A percentile compares a stretch with the other conserved stretches of the same genome.
Conservation (phyloP, 345 rosid genomes). For the Dipteronia sinensis region DNA sequence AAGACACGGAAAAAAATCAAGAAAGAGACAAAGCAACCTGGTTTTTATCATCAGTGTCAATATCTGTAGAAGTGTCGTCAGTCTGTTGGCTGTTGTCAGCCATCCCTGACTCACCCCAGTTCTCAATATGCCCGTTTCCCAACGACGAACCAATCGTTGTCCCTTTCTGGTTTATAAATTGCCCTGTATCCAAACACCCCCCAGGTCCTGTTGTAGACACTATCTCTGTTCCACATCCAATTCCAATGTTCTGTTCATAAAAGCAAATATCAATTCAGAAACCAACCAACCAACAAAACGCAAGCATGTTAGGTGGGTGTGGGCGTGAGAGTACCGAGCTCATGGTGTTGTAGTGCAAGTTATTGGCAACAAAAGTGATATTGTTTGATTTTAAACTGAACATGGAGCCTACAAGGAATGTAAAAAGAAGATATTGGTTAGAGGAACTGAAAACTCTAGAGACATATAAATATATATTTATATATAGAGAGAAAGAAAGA, state of each 20-base stretch:
- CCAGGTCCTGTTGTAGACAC: slow-evolving; percentile 9
- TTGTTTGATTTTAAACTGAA: slow-evolving; percentile 56
- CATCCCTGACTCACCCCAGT: slow-evolving; percentile 85
- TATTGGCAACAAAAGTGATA: slow-evolving; percentile 53
- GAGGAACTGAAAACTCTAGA: slow-evolving; percentile 1
- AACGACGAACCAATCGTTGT: slow-evolving; percentile 43
- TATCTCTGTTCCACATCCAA: slow-evolving; percentile 43
- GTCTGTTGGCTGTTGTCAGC: slow-evolving; percentile 91
- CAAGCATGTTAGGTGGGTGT: slow-evolving; percentile 21
- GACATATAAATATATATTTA: background rate
- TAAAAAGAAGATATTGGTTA: background rate
- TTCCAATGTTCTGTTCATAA: slow-evolving; percentile 37
- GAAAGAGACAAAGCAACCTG: slow-evolving; percentile 57
- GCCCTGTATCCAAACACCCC: slow-evolving; percentile 70
- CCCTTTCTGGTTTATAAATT: slow-evolving; percentile 55
- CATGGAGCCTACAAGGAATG: slow-evolving; percentile 44
- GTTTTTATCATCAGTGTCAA: slow-evolving; percentile 79
- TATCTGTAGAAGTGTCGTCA: slow-evolving; percentile 95
- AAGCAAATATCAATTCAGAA: background rate
- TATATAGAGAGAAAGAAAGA: background rate
- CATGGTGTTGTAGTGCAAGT: slow-evolving; percentile 59
- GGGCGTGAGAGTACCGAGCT: slow-evolving; percentile 54
- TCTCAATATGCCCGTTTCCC: slow-evolving; percentile 71
- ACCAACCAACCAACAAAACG: background rate
- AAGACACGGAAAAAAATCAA: slow-evolving; percentile 19